Percentiles rank a stretch among this genome's conserved stretches.
These are phyloP conservation scores for Geotrichum ghanense DNA, from an alignment of 805 yeast genomes.

Conservation along the genomic window DNA sequence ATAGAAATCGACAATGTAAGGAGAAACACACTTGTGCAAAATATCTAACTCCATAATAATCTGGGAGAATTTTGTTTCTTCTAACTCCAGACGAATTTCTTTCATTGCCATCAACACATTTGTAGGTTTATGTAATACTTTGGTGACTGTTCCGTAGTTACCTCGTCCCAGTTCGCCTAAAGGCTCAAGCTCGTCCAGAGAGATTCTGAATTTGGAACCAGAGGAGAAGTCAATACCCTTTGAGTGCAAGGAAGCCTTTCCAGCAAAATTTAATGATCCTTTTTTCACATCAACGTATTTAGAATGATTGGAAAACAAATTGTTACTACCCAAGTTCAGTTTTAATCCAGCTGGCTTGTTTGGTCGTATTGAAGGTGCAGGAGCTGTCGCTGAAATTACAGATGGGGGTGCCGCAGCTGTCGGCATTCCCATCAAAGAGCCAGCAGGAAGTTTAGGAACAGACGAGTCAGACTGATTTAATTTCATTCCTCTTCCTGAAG, in stretches of 20 bases:
- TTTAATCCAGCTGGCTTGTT: conserved; percentile 6
- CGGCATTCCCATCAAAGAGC: conserved; percentile 23
- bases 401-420: conserved; percentile 7
- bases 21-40: conserved; percentile 80
- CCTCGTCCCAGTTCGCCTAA: conserved; percentile 86
- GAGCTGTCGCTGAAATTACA: conserved; percentile 3
- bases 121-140: conserved; percentile 87
- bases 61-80: conserved; percentile 87
- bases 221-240: conserved; percentile 84
- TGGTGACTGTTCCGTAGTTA: conserved; percentile 90
- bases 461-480: conserved; percentile 24
- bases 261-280: conserved; percentile 84
- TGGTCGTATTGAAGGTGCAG: conserved; percentile 5
- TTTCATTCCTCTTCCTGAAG: conserved; percentile 28
- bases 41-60: conserved; percentile 94
- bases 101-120: conserved; percentile 94
- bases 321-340: conserved; percentile 8
- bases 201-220: conserved; percentile 78
- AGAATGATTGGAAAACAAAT: conserved; percentile 67
- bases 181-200: conserved; percentile 65
- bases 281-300: conserved; percentile 85
- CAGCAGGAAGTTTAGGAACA: conserved; percentile 16
- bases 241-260: conserved; percentile 85
- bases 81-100: conserved; percentile 81
- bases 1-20: conserved; percentile 87